Evolutionary conservation across 306 rosid genomes (phyloP), one percentile per base, ranked within the genome.

Genomic region (Cicer yamashitae): DNA sequence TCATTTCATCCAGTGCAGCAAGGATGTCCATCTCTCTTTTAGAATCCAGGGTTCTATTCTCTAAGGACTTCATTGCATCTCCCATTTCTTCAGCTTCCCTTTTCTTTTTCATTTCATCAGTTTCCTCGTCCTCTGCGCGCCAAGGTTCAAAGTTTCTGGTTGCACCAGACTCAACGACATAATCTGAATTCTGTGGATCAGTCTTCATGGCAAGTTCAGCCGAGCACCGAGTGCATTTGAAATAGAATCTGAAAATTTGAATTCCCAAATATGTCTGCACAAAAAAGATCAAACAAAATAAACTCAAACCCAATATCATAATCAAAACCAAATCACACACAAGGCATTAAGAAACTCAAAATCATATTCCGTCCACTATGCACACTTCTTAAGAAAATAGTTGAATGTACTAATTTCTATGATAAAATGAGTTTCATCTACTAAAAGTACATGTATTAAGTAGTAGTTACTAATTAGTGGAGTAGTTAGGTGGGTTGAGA

Each of bases 1-100:
- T 93, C 98, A 93, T 93, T 82, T 93, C 98, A 84, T 93, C 98
- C 83, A 93, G 77, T 39, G 98, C 93, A 61, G 96, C 96, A 72
- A 93, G 84, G 76, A 91, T 90, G 74, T 84, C 87, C 87, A 84
- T 80, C 83, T 84, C 85, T 71, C 84, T 84, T 78, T 94, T 94
- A 7, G 98, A 94, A 81, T 94, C 98, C 80, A 87, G 77, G n/a
- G 97, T 94, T 86, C 98, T 78, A 71, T 94, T 91, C 76, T 94
- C 97, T 74, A 91, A 69, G 10, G 97, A 88, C 67, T 84, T 91
- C 98, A 93, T 93, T 0, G 98, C 90, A 74, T 93, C 98, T 12
- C 98, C 97, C 90, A 87, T 64, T 73, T 94, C 97, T 79, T 94
- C 96, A 12, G 91, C 81, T 9, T 91, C 89, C 84, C 96, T 88